Base-by-base conservation (phyloP, 2,329 filamentous ascomycete species). In the Coniochaeta sp. region DNA sequence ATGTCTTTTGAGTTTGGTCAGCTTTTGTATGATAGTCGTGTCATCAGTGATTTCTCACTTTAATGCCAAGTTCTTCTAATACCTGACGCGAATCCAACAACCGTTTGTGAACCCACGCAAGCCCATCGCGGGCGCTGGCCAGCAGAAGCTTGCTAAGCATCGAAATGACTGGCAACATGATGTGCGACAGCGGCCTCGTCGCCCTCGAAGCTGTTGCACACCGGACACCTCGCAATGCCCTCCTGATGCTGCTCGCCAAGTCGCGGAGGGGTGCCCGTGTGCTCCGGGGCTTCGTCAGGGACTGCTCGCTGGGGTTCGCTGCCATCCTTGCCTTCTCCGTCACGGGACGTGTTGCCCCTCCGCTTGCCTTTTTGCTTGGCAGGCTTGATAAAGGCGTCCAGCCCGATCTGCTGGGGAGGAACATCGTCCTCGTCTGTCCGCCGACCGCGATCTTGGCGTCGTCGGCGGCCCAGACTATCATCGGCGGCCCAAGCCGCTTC, bases 121-220 rank as follows among this genome's bases (percentile, higher is more conserved):
- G n/a, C n/a, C n/a, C n/a, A n/a, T n/a, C n/a, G n/a, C n/a, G n/a
- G n/a, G n/a, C n/a, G n/a, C n/a, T n/a, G n/a, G n/a, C n/a, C n/a
- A n/a, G n/a, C n/a, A n/a, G 30, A 40, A 40, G 38, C 38, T 19
- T 42, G 5, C 38, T 30, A 52, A 4, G 47, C 47, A 19, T 77
- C 75, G 59, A 88, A 86, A 68, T 88, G 85, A 3, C 67, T 70
- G 28, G 83, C 82, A 61, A 90, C 85, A 66, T 91, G 88, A 71
- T 87, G 80, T 10, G 83, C 82, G 10, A 91, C 86, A 9, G 88
- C 88, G 0, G 76, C 74, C 66, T 88, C 87, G 64, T 91, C 88
- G 1, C 88, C 88, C 64, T 87, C 80, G 69, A 90, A 91, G 0
- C 68, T 72, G 3, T 78, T 79, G 68, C 88, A 91, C 1, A 91